Evolutionary conservation across 2,329 filamentous ascomycete genomes (phyloP).

Genomic region (Eutypella sp.): DNA sequence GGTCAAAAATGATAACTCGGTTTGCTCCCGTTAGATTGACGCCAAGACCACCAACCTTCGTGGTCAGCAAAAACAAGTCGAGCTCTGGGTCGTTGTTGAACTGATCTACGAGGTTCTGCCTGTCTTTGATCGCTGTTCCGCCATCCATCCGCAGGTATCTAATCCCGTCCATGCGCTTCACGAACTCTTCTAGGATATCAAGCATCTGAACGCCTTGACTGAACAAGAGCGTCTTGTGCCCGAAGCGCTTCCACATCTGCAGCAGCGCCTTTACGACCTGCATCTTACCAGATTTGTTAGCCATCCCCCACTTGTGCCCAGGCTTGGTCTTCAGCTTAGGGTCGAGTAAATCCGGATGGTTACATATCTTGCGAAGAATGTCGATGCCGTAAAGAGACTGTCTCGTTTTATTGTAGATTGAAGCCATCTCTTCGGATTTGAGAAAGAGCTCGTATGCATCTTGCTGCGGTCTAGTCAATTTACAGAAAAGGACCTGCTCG

Average conservation of each 20-base stretch:
- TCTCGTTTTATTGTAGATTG: constrained; percentile 68
- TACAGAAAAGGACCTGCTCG: constrained; percentile 94
- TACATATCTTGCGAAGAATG: constrained; percentile 91
- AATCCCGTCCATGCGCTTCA: constrained; percentile 61
- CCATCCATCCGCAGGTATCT: constrained; percentile 91
- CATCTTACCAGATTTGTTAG: constrained; percentile 87
- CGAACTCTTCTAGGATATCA: constrained; percentile 82
- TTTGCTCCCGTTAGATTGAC: constrained; percentile 94
- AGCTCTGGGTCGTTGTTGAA: constrained; percentile 81
- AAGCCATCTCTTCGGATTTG: constrained; percentile 76
- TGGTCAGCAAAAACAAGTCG: constrained; percentile 89
- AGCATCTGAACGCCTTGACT: constrained; percentile 94
- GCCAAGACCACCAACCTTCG: constrained; percentile 89
- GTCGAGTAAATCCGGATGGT: constrained; percentile 85
- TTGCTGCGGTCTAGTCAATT: constrained; percentile 74
- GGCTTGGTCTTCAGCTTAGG: constrained; percentile 49
- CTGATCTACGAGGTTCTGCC: constrained; percentile 85
- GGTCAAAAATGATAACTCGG: constrained; percentile 96
- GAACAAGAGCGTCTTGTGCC: constrained; percentile 90
- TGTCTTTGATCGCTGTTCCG: constrained; percentile 77
- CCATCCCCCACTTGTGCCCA: constrained; percentile 72
- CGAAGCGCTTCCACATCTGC: constrained; percentile 81
- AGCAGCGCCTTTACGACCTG: constrained; percentile 86
- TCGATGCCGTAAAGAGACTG: constrained; percentile 89
- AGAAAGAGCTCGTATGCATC: constrained; percentile 78